These are phyloP conservation scores for Pythium guiyangense DNA, from an alignment of 352 stramenopile species.

Conservation along the genomic window DNA sequence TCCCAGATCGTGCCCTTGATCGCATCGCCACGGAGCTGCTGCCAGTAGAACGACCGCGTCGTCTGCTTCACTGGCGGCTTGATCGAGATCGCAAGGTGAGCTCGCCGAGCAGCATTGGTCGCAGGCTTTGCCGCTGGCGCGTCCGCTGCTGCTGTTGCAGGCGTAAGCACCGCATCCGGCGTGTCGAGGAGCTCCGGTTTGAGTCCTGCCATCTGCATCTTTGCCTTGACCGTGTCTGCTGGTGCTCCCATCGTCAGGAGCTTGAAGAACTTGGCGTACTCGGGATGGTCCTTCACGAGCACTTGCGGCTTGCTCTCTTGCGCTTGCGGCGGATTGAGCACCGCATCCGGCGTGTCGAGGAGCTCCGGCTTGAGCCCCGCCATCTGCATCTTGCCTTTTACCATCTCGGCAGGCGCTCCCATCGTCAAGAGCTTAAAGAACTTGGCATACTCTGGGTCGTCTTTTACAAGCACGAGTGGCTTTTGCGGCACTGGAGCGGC, in stretches of 20 bases:
- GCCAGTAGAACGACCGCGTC: slow-evolving; percentile 73
- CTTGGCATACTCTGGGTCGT: slow-evolving; percentile 55
- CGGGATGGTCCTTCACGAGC: slow-evolving; percentile 58
- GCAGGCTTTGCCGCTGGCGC: slow-evolving; percentile 17
- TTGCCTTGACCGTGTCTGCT: slow-evolving; percentile 44
- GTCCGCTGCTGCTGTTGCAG: slow-evolving; percentile 13
- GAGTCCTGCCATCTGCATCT: slow-evolving; percentile 63
- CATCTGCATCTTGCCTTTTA: slow-evolving; percentile 61
- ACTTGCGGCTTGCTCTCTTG: slow-evolving; percentile 22
- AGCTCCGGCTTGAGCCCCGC: slow-evolving; percentile 47
- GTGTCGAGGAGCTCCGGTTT: slow-evolving; percentile 44
- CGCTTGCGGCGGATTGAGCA: slow-evolving; percentile 15
- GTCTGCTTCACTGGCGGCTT: slow-evolving; percentile 55
- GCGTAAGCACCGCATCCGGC: slow-evolving; percentile 5
- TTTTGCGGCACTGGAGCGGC: neutral
- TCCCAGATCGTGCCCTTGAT: slow-evolving; percentile 79
- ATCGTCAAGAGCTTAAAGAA: slow-evolving; percentile 71
- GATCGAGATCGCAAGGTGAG: slow-evolving; percentile 55
- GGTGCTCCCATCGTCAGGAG: slow-evolving; percentile 56
- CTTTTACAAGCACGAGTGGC: slow-evolving; percentile 30
- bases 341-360: slow-evolving; percentile 63
- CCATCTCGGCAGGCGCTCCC: slow-evolving; percentile 39
- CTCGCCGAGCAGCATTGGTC: slow-evolving; percentile 21
- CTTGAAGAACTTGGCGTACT: slow-evolving; percentile 79
- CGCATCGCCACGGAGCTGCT: slow-evolving; percentile 51